These are phyloP conservation scores for Tephrocybe sp. DNA, from an alignment of 768 basidiomycete genomes.

Conservation along the genomic window DNA sequence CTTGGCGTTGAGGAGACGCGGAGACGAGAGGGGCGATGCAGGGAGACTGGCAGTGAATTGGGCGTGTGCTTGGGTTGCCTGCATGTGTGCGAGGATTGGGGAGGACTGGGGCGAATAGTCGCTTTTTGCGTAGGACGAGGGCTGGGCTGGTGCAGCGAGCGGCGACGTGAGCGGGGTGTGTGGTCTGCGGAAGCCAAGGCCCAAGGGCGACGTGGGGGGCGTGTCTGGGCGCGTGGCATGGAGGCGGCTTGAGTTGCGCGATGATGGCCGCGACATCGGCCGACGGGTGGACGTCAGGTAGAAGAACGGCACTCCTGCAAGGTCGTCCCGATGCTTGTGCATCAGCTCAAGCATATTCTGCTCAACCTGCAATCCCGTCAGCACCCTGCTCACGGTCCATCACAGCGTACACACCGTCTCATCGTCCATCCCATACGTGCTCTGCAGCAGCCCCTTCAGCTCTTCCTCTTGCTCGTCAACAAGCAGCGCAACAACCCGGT, in stretches of 20 bases:
- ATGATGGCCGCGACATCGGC: constrained; percentile 79
- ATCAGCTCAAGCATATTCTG: constrained; percentile 91
- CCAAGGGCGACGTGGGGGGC: constrained; percentile 75
- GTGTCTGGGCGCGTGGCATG: constrained; percentile 69
- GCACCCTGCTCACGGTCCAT: constrained; percentile 14
- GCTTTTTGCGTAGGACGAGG: constrained; percentile 52
- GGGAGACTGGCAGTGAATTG: constrained; percentile 83
- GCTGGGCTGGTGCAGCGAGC: constrained; percentile 50
- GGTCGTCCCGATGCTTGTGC: constrained; percentile 91
- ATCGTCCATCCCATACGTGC: constrained; percentile 67
- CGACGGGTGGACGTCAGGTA: constrained; percentile 80
- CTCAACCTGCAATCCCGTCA: constrained; percentile 56
- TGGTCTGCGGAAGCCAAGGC: constrained; percentile 71
- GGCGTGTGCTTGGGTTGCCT: constrained; percentile 52
- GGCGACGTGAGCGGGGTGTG: constrained; percentile 81
- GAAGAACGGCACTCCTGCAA: constrained; percentile 78
- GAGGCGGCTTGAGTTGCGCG: constrained; percentile 68
- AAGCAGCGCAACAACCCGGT: constrained; percentile 68
- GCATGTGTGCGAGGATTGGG: constrained; percentile 59
- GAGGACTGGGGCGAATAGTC: constrained; percentile 67
- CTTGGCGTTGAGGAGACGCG: constrained; percentile 85
- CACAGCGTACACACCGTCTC: constrained; percentile 53
- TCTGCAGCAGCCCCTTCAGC: constrained; percentile 74
- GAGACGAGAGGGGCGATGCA: constrained; percentile 82
- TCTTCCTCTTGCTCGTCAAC: constrained; percentile 86